Percentiles rank a stretch among this genome's conserved stretches.
Conservation (phyloP, 331 rosid species). For the Dryas integrifolia region DNA sequence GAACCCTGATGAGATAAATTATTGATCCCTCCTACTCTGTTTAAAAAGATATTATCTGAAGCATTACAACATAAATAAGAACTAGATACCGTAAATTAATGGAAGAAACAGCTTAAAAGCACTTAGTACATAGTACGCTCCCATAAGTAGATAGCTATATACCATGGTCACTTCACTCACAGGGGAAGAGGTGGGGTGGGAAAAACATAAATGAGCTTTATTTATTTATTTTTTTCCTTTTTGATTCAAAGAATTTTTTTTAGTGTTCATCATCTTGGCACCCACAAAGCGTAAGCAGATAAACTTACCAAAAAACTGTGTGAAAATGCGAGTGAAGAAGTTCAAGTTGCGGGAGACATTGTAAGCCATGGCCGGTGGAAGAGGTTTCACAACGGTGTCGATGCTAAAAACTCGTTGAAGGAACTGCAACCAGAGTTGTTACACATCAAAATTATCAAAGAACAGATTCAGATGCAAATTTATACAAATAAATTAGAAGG, state of each 20-base stretch:
- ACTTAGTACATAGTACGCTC: neutral
- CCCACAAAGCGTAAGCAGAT: constrained; percentile 17
- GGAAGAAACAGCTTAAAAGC: neutral
- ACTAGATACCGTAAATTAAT: too few species aligned
- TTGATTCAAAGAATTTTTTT: neutral
- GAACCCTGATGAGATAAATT: neutral
- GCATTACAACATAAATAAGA: too few species aligned
- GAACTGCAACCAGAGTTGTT: constrained; percentile 53
- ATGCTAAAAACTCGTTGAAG: constrained; percentile 87
- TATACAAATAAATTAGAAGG: neutral
- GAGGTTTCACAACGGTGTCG: constrained; percentile 91
- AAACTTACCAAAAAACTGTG: constrained; percentile 86
- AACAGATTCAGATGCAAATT: constrained; percentile 5
- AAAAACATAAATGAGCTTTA: neutral
- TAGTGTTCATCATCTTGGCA: neutral
- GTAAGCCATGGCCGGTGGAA: constrained; percentile 78
- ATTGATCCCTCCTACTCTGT: neutral
- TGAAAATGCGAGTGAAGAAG: constrained; percentile 96
- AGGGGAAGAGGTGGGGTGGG: neutral
- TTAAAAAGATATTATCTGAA: neutral
- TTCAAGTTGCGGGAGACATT: constrained; percentile 84
- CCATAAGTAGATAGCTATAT: neutral
- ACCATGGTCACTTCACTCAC: neutral
- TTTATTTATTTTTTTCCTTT: neutral
- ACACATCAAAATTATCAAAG: constrained; percentile 9